These are phyloP conservation scores for Plasmodium vinckei DNA, from an alignment of 169 alveolate genomes.

Conservation along the genomic window DNA sequence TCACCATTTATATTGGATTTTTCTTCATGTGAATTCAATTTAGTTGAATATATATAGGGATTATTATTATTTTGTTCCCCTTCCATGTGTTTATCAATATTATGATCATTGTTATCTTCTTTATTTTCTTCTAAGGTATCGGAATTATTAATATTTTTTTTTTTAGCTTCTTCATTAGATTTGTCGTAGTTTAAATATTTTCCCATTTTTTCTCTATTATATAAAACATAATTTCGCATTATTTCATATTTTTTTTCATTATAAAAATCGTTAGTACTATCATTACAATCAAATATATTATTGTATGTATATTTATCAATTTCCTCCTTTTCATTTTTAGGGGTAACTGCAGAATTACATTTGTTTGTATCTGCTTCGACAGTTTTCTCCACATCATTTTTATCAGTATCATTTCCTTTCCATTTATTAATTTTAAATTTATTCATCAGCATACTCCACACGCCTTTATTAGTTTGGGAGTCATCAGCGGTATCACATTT, in stretches of 20 bases:
- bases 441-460: constrained; percentile 8
- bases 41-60: neutral
- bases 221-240: neutral
- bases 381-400: neutral
- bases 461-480: neutral
- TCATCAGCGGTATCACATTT: neutral
- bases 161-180: neutral
- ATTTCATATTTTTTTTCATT: neutral
- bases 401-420: constrained; percentile 31
- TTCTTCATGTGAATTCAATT: no score
- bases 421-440: constrained; percentile 17
- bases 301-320: no score
- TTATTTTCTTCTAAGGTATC: neutral
- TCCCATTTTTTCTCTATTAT: neutral
- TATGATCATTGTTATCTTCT: neutral
- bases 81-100: neutral
- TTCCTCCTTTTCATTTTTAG: neutral
- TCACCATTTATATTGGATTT: no score
- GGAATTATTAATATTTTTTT: neutral
- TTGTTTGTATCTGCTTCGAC: neutral
- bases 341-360: neutral
- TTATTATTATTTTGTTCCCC: neutral
- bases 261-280: neutral
- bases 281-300: neutral
- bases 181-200: neutral